phyloP scores from a whole-genome alignment of 257 asterid species.

The Lycium ferocissimum region DNA sequence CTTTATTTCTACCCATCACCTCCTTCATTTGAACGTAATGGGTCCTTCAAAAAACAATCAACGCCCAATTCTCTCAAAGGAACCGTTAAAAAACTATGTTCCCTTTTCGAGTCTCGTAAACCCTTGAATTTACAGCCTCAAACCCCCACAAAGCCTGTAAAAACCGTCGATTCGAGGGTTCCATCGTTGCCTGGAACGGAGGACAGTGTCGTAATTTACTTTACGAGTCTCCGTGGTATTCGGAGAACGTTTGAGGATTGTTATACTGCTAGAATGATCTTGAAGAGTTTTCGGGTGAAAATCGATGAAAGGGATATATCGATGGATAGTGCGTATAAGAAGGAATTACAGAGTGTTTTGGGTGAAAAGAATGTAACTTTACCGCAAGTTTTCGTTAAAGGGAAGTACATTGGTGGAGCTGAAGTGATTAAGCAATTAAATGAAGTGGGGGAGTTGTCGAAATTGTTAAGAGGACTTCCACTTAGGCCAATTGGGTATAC shows the following conservation, averaged over 20 bases:
- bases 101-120: slow-evolving; percentile 58
- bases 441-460: slow-evolving; percentile 57
- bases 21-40: slow-evolving; percentile 54
- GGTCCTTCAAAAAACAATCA: slow-evolving; percentile 58
- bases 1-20: slow-evolving; percentile 13
- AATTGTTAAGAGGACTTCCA: slow-evolving; percentile 56
- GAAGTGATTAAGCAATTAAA: slow-evolving; percentile 52
- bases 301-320: slow-evolving; percentile 88
- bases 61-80: slow-evolving; percentile 67
- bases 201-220: slow-evolving; percentile 83
- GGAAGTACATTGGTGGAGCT: slow-evolving; percentile 64
- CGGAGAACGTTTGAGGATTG: slow-evolving; percentile 82
- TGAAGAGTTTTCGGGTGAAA: slow-evolving; percentile 70
- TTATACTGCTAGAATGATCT: slow-evolving; percentile 69
- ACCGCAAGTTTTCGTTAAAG: slow-evolving; percentile 87
- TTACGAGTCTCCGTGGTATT: slow-evolving; percentile 89
- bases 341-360: slow-evolving; percentile 68
- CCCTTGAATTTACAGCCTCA: slow-evolving; percentile 19
- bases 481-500: slow-evolving; percentile 37
- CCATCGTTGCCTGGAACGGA: slow-evolving; percentile 65
- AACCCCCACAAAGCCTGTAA: slow-evolving; percentile 34
- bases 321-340: slow-evolving; percentile 76
- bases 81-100: slow-evolving; percentile 71
- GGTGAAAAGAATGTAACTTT: slow-evolving; percentile 61
- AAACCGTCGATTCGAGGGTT: slow-evolving; percentile 38